Evolutionary conservation across 2,329 filamentous ascomycete species (phyloP).

Genomic region (Cytospora piceae): DNA sequence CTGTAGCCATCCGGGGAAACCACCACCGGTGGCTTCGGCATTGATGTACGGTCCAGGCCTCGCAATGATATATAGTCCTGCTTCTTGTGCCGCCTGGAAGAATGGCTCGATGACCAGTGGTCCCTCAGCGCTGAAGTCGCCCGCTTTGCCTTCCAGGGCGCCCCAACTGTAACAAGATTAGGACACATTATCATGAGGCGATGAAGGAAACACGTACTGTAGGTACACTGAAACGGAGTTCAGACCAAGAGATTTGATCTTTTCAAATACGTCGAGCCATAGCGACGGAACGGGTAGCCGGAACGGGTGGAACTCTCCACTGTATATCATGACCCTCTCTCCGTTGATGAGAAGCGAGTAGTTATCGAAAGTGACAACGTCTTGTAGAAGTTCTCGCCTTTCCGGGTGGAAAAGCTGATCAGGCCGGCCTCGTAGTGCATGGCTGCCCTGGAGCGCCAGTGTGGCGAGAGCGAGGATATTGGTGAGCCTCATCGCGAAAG

Average conservation of each 20-base stretch:
- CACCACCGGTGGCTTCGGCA: slow-evolving; percentile 69
- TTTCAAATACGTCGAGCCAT: slow-evolving; percentile 72
- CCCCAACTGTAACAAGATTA: slow-evolving; percentile 53
- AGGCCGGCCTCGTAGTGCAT: slow-evolving; percentile 25
- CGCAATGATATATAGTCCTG: slow-evolving; percentile 72
- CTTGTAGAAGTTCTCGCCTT: slow-evolving; percentile 28
- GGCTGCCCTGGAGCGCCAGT: slow-evolving; percentile 14
- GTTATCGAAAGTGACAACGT: slow-evolving; percentile 65
- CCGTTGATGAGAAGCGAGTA: slow-evolving; percentile 68
- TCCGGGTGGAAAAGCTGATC: slow-evolving; percentile 19
- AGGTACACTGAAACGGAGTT: slow-evolving; percentile 74
- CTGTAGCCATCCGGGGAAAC: slow-evolving; percentile 74
- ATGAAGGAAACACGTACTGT: slow-evolving; percentile 40
- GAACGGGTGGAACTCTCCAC: slow-evolving; percentile 69
- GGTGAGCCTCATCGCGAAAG: slow-evolving; percentile 25
- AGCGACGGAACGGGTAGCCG: slow-evolving; percentile 42
- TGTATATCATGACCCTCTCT: slow-evolving; percentile 68
- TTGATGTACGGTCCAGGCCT: slow-evolving; percentile 30
- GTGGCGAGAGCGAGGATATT: slow-evolving; percentile 20
- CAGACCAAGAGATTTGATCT: slow-evolving; percentile 74
- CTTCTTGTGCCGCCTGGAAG: slow-evolving; percentile 67
- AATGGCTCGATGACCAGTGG: slow-evolving; percentile 71
- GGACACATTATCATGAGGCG: too few relatives aligned
- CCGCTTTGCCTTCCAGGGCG: slow-evolving; percentile 68
- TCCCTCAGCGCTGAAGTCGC: slow-evolving; percentile 66